phyloP scores from a whole-genome alignment of 1,139 yeast species.

The Geotrichum carabidarum region DNA sequence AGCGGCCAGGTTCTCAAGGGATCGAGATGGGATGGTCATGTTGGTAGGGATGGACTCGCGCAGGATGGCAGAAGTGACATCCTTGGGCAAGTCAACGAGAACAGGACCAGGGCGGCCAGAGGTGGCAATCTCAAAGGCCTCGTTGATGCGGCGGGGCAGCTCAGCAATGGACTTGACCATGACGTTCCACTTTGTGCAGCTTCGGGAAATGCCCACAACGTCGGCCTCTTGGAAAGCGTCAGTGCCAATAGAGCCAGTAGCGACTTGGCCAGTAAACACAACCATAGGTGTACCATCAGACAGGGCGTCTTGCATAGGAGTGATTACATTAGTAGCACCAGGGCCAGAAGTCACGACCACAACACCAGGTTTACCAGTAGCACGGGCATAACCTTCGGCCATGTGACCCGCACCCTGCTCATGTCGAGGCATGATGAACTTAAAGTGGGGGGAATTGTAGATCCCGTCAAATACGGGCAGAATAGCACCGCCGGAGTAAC shows the following conservation, averaged over 20 bases:
- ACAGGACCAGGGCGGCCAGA: constrained; percentile 98
- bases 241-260: constrained; percentile 91
- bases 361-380: constrained; percentile 95
- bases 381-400: constrained; percentile 99
- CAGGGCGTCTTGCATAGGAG: constrained; percentile 96
- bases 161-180: constrained; percentile 95
- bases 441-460: constrained; percentile 81
- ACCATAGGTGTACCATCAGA: constrained; percentile 97
- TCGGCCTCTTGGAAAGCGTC: constrained; percentile 99
- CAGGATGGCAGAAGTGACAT: constrained; percentile 88
- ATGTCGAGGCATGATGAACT: constrained; percentile 88
- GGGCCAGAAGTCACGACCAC: constrained; percentile 98
- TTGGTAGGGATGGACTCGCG: constrained; percentile 82
- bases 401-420: constrained; percentile 99
- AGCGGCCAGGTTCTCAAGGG: constrained; percentile 65
- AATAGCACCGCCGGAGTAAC: constrained; percentile 97
- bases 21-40: constrained; percentile 75
- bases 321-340: constrained; percentile 97
- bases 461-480: constrained; percentile 97
- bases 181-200: constrained; percentile 98
- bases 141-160: constrained; percentile 90
- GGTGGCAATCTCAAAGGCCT: constrained; percentile 94
- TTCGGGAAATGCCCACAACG: constrained; percentile 90
- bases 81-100: constrained; percentile 93
- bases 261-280: constrained; percentile 97